These are phyloP conservation scores for Pezicula neosporulosa DNA, from an alignment of 2,329 filamentous ascomycete genomes.

Conservation along the genomic window DNA sequence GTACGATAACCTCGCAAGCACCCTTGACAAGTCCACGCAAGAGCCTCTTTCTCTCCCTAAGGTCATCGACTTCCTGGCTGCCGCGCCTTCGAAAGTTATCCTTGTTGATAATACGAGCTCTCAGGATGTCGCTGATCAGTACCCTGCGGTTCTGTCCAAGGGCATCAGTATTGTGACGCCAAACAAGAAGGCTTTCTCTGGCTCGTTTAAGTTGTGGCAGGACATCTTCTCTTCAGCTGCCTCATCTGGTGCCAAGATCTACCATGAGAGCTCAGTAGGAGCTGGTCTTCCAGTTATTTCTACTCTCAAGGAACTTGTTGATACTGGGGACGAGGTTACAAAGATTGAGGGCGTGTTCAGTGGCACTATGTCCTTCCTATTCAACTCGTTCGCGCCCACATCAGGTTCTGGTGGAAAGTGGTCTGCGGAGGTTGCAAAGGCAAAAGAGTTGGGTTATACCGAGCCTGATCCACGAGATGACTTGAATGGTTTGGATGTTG, in stretches of 20 bases:
- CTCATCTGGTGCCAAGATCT: constrained; percentile 73
- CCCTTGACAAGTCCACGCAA: constrained; percentile 61
- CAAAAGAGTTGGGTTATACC: constrained; percentile 89
- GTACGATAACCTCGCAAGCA: constrained; percentile 56
- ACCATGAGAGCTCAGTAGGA: constrained; percentile 93
- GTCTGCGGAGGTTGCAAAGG: constrained; percentile 87
- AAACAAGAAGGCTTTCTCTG: constrained; percentile 97
- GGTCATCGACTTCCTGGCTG: constrained; percentile 73
- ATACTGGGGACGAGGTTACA: constrained; percentile 86
- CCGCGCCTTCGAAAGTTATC: constrained; percentile 73
- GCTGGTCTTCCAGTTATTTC: constrained; percentile 92
- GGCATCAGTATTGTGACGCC: constrained; percentile 92
- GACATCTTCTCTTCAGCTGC: constrained; percentile 76
- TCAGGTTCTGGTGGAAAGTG: constrained; percentile 75
- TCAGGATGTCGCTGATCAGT: constrained; percentile 76
- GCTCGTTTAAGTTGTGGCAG: constrained; percentile 76
- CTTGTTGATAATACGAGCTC: constrained; percentile 96
- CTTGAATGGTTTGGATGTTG: constrained; percentile 84
- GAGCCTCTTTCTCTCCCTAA: constrained; percentile 65
- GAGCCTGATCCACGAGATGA: constrained; percentile 86
- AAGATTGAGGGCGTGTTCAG: constrained; percentile 97
- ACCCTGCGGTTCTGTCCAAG: constrained; percentile 75
- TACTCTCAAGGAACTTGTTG: constrained; percentile 88
- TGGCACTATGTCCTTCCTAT: constrained; percentile 95
- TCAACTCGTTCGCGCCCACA: constrained; percentile 92